Evolutionary conservation across 2,329 filamentous ascomycete species (phyloP), one percentile per base, ranked within the genome.

Genomic region (Helotiales sp.): DNA sequence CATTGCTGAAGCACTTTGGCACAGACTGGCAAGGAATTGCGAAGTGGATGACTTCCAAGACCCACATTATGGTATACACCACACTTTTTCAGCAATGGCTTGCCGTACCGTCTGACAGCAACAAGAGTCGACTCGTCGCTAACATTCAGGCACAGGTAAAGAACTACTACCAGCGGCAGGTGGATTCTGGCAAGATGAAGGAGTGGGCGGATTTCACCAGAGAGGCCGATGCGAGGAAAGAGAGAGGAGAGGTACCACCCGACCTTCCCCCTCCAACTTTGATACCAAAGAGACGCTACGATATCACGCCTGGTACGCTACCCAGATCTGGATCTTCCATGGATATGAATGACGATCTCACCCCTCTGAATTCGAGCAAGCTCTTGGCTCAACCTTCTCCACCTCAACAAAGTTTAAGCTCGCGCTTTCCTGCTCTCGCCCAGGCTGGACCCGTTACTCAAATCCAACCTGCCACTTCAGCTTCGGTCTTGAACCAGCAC

Each of bases 11-110:
- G 51, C 82, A 90, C 54, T 93, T 91, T 74, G 90, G 90, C 57
- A 91, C 87, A 15, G 89, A 95, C 70, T 95, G 89, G 84, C 77
- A 77, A 49, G 83, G 82, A 4, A 93, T 93, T 72, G 88, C 90
- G 38, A 79, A 79, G 52, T 85, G 91, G 66, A 92, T 95, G 88
- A 87, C 88, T 50, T 91, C 89, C 4, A 93, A 93, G 74, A 93
- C 90, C 17, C 82, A 88, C 55, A 89, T 89, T n/a, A 95, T 95
- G 90, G 90, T 90, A 78, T 72, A 80, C 70, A 65, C 54, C 50
- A 44, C 49, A 47, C 42, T 54, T 63, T 69, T 66, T 67, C 63
- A 68, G 66, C 71, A 66, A 64, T 62, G 57, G 61, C 47, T 66
- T 62, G 54, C 56, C 61, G 58, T 69, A 58, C 54, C 60, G 33